Base-by-base conservation (phyloP, 495 filamentous ascomycete species). In the Penicillium odoratum region DNA sequence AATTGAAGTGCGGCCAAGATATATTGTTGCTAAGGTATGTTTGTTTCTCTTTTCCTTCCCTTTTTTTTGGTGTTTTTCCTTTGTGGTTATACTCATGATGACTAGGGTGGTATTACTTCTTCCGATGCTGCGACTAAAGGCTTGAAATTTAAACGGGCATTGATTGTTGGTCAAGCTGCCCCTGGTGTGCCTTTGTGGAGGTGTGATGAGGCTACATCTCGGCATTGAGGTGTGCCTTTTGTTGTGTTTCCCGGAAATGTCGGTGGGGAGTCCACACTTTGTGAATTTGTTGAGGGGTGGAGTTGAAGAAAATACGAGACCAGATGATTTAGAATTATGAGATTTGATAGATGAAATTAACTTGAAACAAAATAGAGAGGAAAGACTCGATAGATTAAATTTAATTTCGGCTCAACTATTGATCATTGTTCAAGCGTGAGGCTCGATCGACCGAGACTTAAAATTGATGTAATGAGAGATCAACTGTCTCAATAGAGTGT, bases 211-310 rank as follows among this genome's bases (percentile, higher is more conserved):
- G 56, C 61, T 42, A 77, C 72, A 0, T 77, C 74, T 42, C 69
- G 75, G 50, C 74, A 77, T 65, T 68, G 68, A 0, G 75, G 74
- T 26, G 70, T 82, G 21, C 78, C 79, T 13, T 82, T 74, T 64
- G 77, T 82, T 11, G 80, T 83, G 0, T 84, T 84, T 51, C 81
- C 81, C n/a, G 81, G 80, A 10, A 84, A 84, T 69, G 81, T 83
- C 11, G 81, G 81, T 26, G 72, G 71, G 7, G 79, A 82, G 52
- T 63, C 68, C 53, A 79, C 80, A 26, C 59, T 78, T n/a, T 70
- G 68, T 62, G 68, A 74, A 4, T 30, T 78, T 40, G 74, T 76
- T 16, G 70, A 67, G 48, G 68, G 63, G 1, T 78, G 74, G 74
- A 64, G 62, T 51, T 77, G 52, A 43, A 53, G 28, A 29, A 21